phyloP scores from a whole-genome alignment of 176 grass and related monocot species.

The Oryza glumipatula region DNA sequence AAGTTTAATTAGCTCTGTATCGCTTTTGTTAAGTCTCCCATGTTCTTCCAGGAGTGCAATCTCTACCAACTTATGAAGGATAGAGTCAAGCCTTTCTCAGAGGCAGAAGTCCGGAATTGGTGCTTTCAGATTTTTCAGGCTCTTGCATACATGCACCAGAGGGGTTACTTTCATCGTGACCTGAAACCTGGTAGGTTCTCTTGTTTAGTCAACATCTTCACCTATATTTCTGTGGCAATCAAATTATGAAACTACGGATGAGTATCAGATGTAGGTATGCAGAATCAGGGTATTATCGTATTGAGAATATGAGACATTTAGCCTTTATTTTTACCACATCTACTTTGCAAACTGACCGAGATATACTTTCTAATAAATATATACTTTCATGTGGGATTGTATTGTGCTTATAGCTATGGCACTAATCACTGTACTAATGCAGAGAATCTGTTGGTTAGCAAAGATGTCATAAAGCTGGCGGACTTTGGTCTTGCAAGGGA shows the following conservation, averaged over 20 bases:
- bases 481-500: conserved; percentile 98
- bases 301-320: not conserved
- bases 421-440: conserved; percentile 1
- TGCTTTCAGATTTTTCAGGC: conserved; percentile 99
- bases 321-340: not conserved
- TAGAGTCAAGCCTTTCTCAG: conserved; percentile 74
- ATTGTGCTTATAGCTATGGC: conserved; percentile 6
- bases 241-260: conserved; percentile 5
- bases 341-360: conserved; percentile 7
- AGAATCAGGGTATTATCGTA: not conserved
- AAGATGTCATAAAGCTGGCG: conserved; percentile 88
- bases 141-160: conserved; percentile 98
- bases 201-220: not conserved
- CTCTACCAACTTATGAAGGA: conserved; percentile 99
- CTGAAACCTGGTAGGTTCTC: conserved; percentile 80
- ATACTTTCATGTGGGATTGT: not conserved
- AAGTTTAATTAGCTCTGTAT: not conserved
- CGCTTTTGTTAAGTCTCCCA: conserved; percentile 34
- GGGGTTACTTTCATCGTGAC: conserved; percentile 98
- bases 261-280: not conserved
- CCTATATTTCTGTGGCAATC: not conserved
- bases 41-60: conserved; percentile 78
- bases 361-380: not conserved
- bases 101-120: conserved; percentile 90
- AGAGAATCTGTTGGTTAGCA: conserved; percentile 98